Conservation (phyloP, 345 rosid genomes). For the Lepidium sativum region DNA sequence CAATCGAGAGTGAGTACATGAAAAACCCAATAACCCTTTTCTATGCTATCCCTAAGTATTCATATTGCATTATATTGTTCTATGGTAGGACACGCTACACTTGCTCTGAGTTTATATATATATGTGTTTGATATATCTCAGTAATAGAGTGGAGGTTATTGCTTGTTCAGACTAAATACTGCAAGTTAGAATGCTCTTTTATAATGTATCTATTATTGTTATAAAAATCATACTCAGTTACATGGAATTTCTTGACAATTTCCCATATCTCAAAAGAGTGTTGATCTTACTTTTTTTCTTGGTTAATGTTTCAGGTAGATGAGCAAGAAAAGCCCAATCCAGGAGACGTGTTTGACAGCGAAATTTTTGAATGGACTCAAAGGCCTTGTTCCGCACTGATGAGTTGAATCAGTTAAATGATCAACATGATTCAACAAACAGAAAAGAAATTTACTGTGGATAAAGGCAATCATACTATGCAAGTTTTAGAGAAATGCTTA, state of each 20-base stretch:
- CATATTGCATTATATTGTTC: background rate
- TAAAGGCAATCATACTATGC: background rate
- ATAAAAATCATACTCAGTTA: background rate
- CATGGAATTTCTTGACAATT: background rate
- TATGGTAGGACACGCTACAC: background rate
- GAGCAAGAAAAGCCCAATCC: constrained; percentile 28
- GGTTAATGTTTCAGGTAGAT: constrained; percentile 36
- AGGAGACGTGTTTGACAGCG: constrained; percentile 47
- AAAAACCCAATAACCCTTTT: background rate
- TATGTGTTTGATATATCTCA: background rate
- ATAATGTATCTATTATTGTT: background rate
- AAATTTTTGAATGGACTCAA: constrained; percentile 90
- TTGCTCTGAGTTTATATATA: background rate
- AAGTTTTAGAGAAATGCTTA: constrained; percentile 17
- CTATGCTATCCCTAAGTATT: background rate
- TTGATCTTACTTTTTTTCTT: background rate
- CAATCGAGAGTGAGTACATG: constrained; percentile 34
- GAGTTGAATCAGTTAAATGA: constrained; percentile 21
- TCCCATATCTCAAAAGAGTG: background rate
- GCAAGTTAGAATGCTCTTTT: background rate
- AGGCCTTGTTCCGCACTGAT: constrained; percentile 55
- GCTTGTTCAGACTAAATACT: background rate
- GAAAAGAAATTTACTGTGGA: constrained; percentile 7
- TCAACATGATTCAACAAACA: constrained; percentile 7
- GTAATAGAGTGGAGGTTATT: background rate